Evolutionary conservation across 805 yeast species (phyloP), one percentile per base, ranked within the genome.

Genomic region (Nakazawaea ambrosiae): DNA sequence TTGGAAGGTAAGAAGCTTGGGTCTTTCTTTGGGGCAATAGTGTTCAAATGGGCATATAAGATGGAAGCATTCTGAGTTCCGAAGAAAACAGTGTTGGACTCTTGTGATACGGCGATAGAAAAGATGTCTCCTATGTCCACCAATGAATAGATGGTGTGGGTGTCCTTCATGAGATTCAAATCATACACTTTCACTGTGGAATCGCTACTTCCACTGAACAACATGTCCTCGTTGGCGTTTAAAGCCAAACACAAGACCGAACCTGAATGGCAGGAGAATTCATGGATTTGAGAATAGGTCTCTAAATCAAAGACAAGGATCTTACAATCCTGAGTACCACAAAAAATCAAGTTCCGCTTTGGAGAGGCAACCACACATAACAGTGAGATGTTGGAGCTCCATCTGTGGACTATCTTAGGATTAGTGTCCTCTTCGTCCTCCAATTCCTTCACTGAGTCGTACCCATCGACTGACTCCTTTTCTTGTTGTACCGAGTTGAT

Each of bases 11-110:
- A 55, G 30, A 61, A 61, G 37, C 61, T 53, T 2, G 59, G 53
- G 36, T 60, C 63, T 5, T 42, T 44, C 32, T 45, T 43, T 5
- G 49, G 47, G 1, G 50, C 41, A 2, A 44, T 34, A 14, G 47
- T 38, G 10, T 50, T 51, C 34, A 68, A 49, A 31, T 70, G 70
- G 40, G 85, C 78, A 77, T 84, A 90, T 29, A 85, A 72, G 14
- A 90, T 72, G 1, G 89, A 73, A 3, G 97, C 96, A 54, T 89
- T 90, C 56, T 92, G 97, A 10, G 95, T 81, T 4, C 98, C 98
- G 49, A 86, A 73, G 44, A 79, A 85, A 4, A 90, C 64, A 0
- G 85, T 75, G 33, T 77, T 68, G 9, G 73, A 55, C 2, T 60
- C 46, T 15, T 75, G 72, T 12, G 80, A 68, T 77, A 92, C 86